A percentile compares a stretch with the other conserved stretches of the same genome.
Evolutionary conservation across 2,329 filamentous ascomycete genomes (phyloP).

Genomic region (Metarhizium anisopliae): DNA sequence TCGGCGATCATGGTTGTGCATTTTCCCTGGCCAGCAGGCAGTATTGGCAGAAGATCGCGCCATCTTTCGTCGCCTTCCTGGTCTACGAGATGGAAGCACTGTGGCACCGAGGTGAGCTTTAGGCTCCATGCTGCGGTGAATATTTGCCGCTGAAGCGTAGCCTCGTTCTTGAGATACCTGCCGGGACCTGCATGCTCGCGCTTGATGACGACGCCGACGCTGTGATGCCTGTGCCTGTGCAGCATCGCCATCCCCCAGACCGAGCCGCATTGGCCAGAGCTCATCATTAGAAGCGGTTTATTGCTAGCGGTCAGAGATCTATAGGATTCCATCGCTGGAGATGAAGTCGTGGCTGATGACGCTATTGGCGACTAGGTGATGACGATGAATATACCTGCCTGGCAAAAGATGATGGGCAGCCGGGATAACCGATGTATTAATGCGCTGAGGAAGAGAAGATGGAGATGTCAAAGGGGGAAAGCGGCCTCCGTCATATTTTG

Average conservation of each 20-base stretch:
- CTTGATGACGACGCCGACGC: background rate
- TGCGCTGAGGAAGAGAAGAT: too few species aligned
- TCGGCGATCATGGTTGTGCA: conserved; percentile 21
- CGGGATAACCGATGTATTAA: too few species aligned
- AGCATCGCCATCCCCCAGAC: conserved; percentile 2
- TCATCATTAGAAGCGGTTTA: conserved; percentile 2
- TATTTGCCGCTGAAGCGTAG: conserved; percentile 1
- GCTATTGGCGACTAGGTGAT: too few species aligned
- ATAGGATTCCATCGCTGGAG: background rate
- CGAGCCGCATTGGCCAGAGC: conserved; percentile 4
- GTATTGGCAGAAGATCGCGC: conserved; percentile 11
- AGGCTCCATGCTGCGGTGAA: background rate
- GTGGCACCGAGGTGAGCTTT: background rate
- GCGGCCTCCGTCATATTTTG: too few species aligned
- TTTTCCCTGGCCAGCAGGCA: conserved; percentile 11
- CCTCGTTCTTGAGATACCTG: conserved; percentile 5
- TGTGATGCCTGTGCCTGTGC: background rate
- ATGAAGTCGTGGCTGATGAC: too few species aligned
- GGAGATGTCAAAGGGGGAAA: too few species aligned
- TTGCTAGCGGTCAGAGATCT: background rate
- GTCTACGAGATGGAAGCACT: background rate
- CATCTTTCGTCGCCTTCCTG: conserved; percentile 4
- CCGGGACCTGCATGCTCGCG: conserved; percentile 6
- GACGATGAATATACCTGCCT: too few species aligned
- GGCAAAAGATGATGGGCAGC: too few species aligned